These are phyloP conservation scores for Rutidosis leptorrhynchoides DNA, from an alignment of 129 eudicot genomes.

Conservation along the genomic window DNA sequence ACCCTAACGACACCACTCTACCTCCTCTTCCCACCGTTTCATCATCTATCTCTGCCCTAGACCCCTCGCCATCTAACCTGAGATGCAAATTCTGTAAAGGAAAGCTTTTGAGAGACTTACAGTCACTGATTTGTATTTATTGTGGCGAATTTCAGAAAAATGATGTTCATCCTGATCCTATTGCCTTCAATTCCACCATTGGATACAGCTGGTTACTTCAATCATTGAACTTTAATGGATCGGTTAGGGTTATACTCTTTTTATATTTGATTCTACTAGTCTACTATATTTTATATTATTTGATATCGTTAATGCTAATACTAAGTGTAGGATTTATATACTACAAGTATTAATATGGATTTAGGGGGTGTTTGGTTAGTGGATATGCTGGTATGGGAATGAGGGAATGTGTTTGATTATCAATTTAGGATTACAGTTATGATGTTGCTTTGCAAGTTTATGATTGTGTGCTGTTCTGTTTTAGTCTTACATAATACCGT, in stretches of 20 bases:
- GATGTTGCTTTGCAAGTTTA: constrained; percentile 14
- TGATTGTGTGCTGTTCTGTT: not conserved
- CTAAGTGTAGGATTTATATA: not conserved
- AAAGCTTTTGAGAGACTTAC: constrained; percentile 60
- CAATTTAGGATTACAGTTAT: not conserved
- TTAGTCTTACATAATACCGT: not conserved
- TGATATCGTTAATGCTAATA: too few species aligned
- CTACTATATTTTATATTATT: too few species aligned
- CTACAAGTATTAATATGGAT: not conserved
- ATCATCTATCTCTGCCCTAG: constrained; percentile 44
- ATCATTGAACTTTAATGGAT: constrained; percentile 67
- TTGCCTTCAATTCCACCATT: constrained; percentile 46
- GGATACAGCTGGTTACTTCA: constrained; percentile 69
- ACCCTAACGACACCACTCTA: constrained; percentile 43
- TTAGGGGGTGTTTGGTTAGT: not conserved
- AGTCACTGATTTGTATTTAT: constrained; percentile 65
- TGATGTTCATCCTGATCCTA: constrained; percentile 52
- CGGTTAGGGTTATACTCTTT: constrained; percentile 45
- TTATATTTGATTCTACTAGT: not conserved
- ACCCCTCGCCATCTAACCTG: constrained; percentile 44
- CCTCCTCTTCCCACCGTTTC: constrained; percentile 49
- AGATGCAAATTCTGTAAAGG: constrained; percentile 64
- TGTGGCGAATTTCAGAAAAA: constrained; percentile 50
- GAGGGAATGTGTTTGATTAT: constrained; percentile 8
- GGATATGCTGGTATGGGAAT: not conserved